Conservation (phyloP, 2,329 filamentous ascomycete species). For the Botrytis aclada region DNA sequence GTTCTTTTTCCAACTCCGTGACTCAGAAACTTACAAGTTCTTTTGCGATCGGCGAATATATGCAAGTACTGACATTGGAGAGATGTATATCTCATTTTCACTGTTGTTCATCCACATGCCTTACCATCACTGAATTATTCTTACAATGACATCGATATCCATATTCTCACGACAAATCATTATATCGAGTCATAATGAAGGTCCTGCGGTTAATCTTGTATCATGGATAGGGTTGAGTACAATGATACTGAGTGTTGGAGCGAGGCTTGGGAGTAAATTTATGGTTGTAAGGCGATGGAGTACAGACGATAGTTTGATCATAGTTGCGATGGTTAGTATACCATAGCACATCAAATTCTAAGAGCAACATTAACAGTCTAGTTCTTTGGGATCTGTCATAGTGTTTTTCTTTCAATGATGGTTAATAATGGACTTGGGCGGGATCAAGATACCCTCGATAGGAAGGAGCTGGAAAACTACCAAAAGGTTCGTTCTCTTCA, state of each 20-base stretch:
- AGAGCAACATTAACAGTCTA: slow-evolving; percentile 9
- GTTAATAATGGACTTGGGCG: slow-evolving; percentile 26
- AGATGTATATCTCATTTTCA: slow-evolving; percentile 13
- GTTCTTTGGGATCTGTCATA: slow-evolving; percentile 18
- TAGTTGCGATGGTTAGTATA: slow-evolving; percentile 22
- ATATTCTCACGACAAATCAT: slow-evolving; percentile 30
- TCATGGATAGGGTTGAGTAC: slow-evolving; percentile 40
- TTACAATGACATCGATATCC: slow-evolving; percentile 2
- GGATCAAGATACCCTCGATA: slow-evolving; percentile 21
- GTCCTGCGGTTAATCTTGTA: slow-evolving; percentile 41
- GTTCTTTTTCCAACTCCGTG: background rate
- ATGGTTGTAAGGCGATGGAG: slow-evolving; percentile 22
- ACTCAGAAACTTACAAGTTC: background rate
- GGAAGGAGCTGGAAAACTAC: slow-evolving; percentile 16
- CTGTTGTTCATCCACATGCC: slow-evolving; percentile 1
- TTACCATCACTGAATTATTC: slow-evolving; percentile 1
- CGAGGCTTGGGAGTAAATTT: slow-evolving; percentile 36
- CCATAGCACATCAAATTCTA: slow-evolving; percentile 14
- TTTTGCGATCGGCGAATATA: background rate
- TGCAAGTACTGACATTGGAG: background rate
- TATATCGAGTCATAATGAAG: slow-evolving; percentile 42
- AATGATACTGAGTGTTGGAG: slow-evolving; percentile 39
- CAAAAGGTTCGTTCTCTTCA: slow-evolving; percentile 25
- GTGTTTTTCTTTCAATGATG: slow-evolving; percentile 22
- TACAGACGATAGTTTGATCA: slow-evolving; percentile 25